Percentiles rank a stretch among this genome's conserved stretches.
Conservation (phyloP, 768 basidiomycete genomes). For the Pulveroboletus frians region DNA sequence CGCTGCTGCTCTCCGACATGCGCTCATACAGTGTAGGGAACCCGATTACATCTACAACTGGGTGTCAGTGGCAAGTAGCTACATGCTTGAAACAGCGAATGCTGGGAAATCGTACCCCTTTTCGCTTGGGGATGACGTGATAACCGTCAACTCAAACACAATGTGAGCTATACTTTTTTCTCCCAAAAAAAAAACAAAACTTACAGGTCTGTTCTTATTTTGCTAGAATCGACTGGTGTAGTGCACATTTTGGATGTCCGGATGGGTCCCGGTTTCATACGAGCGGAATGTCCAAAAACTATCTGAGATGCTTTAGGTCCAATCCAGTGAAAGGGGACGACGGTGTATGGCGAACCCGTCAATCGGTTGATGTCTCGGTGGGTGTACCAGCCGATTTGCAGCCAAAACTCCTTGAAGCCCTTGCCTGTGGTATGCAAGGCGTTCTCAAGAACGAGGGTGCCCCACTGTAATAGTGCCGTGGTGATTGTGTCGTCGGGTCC, state of each 20-base stretch:
- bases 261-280: conserved; percentile 17
- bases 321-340: conserved; percentile 21
- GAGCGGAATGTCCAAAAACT: conserved; percentile 12
- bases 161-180: conserved; percentile 8
- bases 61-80: conserved; percentile 15
- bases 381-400: conserved; percentile 18
- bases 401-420: conserved; percentile 16
- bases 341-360: conserved; percentile 12
- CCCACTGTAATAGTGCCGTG: background rate
- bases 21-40: conserved; percentile 12
- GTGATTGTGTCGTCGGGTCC: background rate
- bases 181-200: too few species aligned
- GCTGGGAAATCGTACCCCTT: conserved; percentile 15
- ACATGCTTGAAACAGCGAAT: conserved; percentile 19
- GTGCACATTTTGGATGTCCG: conserved; percentile 18
- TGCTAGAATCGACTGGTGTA: conserved; percentile 21
- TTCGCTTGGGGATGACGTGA: background rate
- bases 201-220: background rate
- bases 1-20: conserved; percentile 13
- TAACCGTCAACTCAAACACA: conserved; percentile 23
- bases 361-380: conserved; percentile 21
- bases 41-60: conserved; percentile 14
- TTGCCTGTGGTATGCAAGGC: conserved; percentile 8
- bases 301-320: conserved; percentile 22
- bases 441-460: background rate